A percentile compares a stretch with the other conserved stretches of the same genome.
These are phyloP conservation scores for Trichoderma arundinaceum DNA, from an alignment of 2,329 filamentous ascomycete species.

Conservation along the genomic window DNA sequence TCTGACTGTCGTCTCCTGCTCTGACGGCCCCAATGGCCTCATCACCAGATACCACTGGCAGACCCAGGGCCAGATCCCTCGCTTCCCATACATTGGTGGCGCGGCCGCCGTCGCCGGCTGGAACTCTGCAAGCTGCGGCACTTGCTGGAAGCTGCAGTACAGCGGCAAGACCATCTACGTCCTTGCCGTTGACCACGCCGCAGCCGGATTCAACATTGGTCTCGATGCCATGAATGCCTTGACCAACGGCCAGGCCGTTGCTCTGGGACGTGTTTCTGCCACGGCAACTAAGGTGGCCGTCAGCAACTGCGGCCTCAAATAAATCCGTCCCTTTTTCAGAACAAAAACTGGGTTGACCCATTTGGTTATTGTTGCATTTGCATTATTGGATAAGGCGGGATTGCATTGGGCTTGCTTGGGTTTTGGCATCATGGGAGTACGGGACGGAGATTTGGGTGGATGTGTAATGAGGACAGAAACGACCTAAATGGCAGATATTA, in stretches of 20 bases:
- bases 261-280: slow-evolving; percentile 60
- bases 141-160: slow-evolving; percentile 63
- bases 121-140: slow-evolving; percentile 64
- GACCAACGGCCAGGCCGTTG: slow-evolving; percentile 56
- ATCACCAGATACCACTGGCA: slow-evolving; percentile 65
- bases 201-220: slow-evolving; percentile 61
- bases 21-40: slow-evolving; percentile 70
- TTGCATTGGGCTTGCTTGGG: slow-evolving; percentile 18
- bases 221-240: slow-evolving; percentile 61
- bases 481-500: slow-evolving; percentile 22
- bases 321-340: background rate
- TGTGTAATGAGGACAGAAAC: slow-evolving; percentile 13
- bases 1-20: slow-evolving; percentile 67
- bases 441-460: slow-evolving; percentile 3
- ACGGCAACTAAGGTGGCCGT: slow-evolving; percentile 50
- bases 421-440: slow-evolving; percentile 1
- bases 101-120: slow-evolving; percentile 57
- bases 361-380: slow-evolving; percentile 10
- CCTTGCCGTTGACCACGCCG: slow-evolving; percentile 60
- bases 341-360: background rate
- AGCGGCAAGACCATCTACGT: slow-evolving; percentile 58
- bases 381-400: slow-evolving; percentile 16
- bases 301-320: slow-evolving; percentile 51
- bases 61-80: slow-evolving; percentile 57
- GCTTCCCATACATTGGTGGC: slow-evolving; percentile 63